Percentiles rank a stretch among this genome's conserved stretches.
These are phyloP conservation scores for Mentha longifolia DNA, from an alignment of 257 asterid species.

Conservation along the genomic window DNA sequence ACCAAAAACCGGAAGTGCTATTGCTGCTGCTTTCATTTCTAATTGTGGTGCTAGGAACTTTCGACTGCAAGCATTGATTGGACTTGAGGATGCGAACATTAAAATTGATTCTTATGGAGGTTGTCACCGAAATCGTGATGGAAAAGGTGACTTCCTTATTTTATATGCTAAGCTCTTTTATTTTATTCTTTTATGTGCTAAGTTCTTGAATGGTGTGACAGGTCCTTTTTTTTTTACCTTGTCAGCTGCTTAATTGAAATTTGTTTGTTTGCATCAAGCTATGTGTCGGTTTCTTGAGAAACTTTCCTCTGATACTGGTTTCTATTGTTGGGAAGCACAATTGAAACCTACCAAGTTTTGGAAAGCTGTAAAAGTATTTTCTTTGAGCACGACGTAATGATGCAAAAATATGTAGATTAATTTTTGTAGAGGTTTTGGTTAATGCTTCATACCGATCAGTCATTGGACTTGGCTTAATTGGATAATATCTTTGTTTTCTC, in stretches of 20 bases:
- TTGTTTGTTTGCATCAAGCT: neutral
- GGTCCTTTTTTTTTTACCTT: neutral
- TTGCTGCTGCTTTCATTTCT: constrained; percentile 97
- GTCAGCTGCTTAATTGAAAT: neutral
- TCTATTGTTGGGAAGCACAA: neutral
- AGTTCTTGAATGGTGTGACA: neutral
- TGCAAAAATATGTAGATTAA: neutral
- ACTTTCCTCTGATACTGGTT: constrained; percentile 1
- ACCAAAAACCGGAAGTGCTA: constrained; percentile 77
- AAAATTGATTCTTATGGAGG: constrained; percentile 90
- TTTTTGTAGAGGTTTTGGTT: constrained; percentile 15
- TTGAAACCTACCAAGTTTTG: neutral
- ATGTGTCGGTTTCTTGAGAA: neutral
- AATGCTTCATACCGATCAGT: neutral
- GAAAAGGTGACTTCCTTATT: constrained; percentile 55
- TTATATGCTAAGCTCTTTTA: neutral
- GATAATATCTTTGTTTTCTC: constrained; percentile 9
- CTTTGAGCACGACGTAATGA: neutral
- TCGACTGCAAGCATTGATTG: constrained; percentile 85
- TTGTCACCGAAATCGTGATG: constrained; percentile 83
- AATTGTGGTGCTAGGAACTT: constrained; percentile 93
- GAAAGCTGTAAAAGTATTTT: neutral
- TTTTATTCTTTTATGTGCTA: neutral
- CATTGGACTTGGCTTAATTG: constrained; percentile 4
- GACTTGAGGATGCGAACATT: constrained; percentile 72